phyloP scores from a whole-genome alignment of 2,329 filamentous ascomycete genomes.

The Paracorniculantispora psalliotae region DNA sequence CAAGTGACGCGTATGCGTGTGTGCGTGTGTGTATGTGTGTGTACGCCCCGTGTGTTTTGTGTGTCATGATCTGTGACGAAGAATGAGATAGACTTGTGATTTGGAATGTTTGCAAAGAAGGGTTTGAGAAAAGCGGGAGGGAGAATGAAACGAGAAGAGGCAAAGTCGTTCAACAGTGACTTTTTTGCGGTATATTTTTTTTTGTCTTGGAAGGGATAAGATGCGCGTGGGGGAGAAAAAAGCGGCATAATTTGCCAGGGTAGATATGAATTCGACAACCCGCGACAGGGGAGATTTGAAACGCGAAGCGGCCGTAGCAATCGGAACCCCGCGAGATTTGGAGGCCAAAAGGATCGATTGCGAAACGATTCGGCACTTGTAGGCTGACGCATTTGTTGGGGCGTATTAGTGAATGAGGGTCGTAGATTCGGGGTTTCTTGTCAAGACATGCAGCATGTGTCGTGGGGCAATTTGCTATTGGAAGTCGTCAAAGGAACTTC shows the following conservation, averaged over 20 bases:
- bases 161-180: conserved; percentile 12
- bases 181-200: not conserved
- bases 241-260: not conserved
- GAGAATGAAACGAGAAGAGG: not conserved
- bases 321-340: not conserved
- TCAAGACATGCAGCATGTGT: too few relatives aligned
- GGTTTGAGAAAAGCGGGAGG: not conserved
- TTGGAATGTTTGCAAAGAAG: not conserved
- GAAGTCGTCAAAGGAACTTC: too few relatives aligned
- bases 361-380: not conserved
- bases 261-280: not conserved
- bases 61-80: conserved; percentile 8
- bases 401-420: not conserved
- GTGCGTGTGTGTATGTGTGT: conserved; percentile 1
- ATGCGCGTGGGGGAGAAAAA: not conserved
- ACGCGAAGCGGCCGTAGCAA: not conserved
- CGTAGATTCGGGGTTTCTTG: too few relatives aligned
- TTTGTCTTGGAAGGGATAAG: not conserved
- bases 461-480: too few relatives aligned
- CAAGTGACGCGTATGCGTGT: conserved; percentile 7
- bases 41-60: not conserved
- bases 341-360: not conserved
- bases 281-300: not conserved
- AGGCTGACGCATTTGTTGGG: not conserved
- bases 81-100: not conserved